Evolutionary conservation across 1,139 yeast species (phyloP), one percentile per base, ranked within the genome.

Genomic region (Suhomyces guaymorum): DNA sequence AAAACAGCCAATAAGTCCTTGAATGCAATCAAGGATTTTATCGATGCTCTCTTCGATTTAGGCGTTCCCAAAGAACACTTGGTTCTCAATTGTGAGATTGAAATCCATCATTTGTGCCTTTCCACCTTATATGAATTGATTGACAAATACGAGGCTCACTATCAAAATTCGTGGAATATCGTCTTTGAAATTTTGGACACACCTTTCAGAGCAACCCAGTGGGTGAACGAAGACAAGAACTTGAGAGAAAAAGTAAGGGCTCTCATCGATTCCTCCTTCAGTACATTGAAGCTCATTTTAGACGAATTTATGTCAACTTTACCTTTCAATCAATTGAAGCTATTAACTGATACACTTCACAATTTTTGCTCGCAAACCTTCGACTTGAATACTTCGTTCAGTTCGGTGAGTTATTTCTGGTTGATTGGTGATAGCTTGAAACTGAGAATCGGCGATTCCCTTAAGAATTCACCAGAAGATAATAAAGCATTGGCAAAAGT

Each of bases 391-490:
- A 85, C 88, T 22, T 86, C 96, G 0, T 89, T 90, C 54, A 86
- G 95, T 35, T 81, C 96, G 0, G 85, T 89, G 7, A 86, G 96
- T 49, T 86, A 88, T 49, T 90, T 88, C 52, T 92, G 97, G 97
- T 59, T 84, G 21, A 77, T 90, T 7, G 84, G 96, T 47, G 97
- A 90, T 53, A 78, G 82, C 37, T 63, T 86, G 30, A 78, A 62
- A 37, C 52, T 59, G 9, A 53, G 59, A 34, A 52, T 59, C 11
- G 29, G 32, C 7, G 17, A 28, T 7, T 17, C 19, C 3, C 7
- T 17, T 5, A 19, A 17, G 19, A 17, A 5, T 12, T 7, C 10
- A 2, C n/a, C 14, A 7, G 11, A 16, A 10, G 33, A 15, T 2
- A 10, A 18, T 4, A 16, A 12, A 4, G 9, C n/a, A n/a, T n/a